These are phyloP conservation scores for Breynia disticha DNA, from an alignment of 441 rosid species.

Conservation along the genomic window DNA sequence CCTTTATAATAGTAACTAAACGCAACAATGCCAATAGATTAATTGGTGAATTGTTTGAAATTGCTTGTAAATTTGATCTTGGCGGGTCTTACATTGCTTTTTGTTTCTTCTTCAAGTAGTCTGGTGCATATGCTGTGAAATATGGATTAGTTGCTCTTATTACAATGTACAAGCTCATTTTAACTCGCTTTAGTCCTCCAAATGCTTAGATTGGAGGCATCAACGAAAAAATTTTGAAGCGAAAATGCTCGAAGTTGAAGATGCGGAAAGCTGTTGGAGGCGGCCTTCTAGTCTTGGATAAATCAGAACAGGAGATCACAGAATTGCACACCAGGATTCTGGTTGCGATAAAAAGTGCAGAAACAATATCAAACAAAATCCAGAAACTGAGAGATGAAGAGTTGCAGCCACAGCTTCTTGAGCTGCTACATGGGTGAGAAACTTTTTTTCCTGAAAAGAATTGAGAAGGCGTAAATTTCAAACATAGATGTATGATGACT, in stretches of 20 bases:
- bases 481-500: slow-evolving; percentile 10
- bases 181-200: slow-evolving; percentile 1
- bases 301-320: slow-evolving; percentile 27
- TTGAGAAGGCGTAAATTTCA: neutral
- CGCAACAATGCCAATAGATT: too few relatives aligned
- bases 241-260: slow-evolving; percentile 28
- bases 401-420: slow-evolving; percentile 49
- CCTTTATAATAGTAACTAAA: too few relatives aligned
- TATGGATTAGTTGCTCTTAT: neutral
- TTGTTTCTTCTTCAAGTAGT: neutral
- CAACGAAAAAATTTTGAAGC: slow-evolving; percentile 29
- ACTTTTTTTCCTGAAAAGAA: neutral
- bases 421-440: slow-evolving; percentile 49
- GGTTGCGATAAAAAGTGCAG: slow-evolving; percentile 37
- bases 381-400: slow-evolving; percentile 50
- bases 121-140: too few relatives aligned
- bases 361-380: slow-evolving; percentile 43
- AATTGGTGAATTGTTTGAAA: too few relatives aligned
- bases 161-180: slow-evolving; percentile 4
- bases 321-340: slow-evolving; percentile 31
- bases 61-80: too few relatives aligned
- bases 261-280: slow-evolving; percentile 13
- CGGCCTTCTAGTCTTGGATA: slow-evolving; percentile 18
- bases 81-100: neutral
- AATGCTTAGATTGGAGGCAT: slow-evolving; percentile 35